A percentile compares a stretch with the other conserved stretches of the same genome.
Evolutionary conservation across 257 asterid genomes (phyloP).

Genomic region (Solanum neorickii): DNA sequence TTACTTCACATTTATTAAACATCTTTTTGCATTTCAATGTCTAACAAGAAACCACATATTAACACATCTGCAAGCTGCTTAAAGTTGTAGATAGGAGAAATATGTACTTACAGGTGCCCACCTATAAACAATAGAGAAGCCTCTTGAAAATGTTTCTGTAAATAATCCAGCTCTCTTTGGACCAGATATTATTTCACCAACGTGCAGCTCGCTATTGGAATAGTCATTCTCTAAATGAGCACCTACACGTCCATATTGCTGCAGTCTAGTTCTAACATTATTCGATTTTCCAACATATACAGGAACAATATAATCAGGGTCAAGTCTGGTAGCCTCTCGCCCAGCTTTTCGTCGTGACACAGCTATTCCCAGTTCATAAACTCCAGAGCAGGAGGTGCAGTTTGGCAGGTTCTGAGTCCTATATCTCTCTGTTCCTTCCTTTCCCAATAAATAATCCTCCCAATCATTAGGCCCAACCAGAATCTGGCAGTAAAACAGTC

Average conservation of each 20-base stretch:
- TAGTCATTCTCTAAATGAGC: constrained; percentile 62
- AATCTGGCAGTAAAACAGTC: constrained; percentile 30
- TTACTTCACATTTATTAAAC: background rate
- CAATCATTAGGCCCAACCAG: constrained; percentile 73
- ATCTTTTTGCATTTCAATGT: background rate
- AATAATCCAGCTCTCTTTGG: constrained; percentile 36
- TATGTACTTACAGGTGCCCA: constrained; percentile 77
- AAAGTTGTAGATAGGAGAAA: background rate
- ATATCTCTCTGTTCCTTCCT: constrained; percentile 73
- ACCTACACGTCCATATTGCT: constrained; percentile 95
- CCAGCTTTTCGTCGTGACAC: constrained; percentile 13
- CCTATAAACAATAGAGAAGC: constrained; percentile 61
- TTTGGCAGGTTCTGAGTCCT: constrained; percentile 77
- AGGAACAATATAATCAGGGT: constrained; percentile 41
- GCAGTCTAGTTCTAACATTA: constrained; percentile 74
- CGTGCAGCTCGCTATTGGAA: constrained; percentile 4
- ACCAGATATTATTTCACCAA: background rate
- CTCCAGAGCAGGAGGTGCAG: constrained; percentile 59
- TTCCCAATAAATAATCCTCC: constrained; percentile 51
- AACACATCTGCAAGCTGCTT: background rate
- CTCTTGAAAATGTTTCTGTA: constrained; percentile 52
- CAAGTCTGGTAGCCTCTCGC: constrained; percentile 33
- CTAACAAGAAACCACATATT: background rate
- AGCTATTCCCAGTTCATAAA: constrained; percentile 75
- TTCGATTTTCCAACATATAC: constrained; percentile 92